phyloP scores from a whole-genome alignment of 768 basidiomycete genomes.

The Pholiota molesta region DNA sequence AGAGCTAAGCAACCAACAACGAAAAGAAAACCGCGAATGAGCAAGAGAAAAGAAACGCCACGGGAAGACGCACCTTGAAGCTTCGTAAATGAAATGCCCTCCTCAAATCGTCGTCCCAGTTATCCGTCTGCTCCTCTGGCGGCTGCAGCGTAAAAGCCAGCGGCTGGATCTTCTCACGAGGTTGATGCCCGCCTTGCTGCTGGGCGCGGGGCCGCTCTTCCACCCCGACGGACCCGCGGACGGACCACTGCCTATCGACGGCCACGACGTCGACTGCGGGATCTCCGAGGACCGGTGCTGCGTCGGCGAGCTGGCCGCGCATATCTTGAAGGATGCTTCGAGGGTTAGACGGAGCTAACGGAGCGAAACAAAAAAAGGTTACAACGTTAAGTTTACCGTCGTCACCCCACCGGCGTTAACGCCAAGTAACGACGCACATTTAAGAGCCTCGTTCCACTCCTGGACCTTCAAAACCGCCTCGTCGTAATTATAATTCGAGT shows the following conservation, averaged over 20 bases:
- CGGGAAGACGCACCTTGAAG: slow-evolving; percentile 53
- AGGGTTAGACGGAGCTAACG: slow-evolving; percentile 71
- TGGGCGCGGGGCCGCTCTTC: slow-evolving; percentile 36
- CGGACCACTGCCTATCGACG: slow-evolving; percentile 29
- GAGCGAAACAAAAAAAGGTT: not conserved
- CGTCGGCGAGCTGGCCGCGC: slow-evolving; percentile 45
- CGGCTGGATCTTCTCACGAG: slow-evolving; percentile 62
- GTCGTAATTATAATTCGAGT: slow-evolving; percentile 89
- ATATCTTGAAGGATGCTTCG: slow-evolving; percentile 64
- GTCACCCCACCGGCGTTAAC: not conserved
- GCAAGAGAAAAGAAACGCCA: not conserved
- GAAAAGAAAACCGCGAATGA: too few relatives aligned
- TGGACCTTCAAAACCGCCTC: slow-evolving; percentile 95
- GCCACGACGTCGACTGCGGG: slow-evolving; percentile 31
- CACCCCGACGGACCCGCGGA: slow-evolving; percentile 34
- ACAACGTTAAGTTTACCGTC: not conserved
- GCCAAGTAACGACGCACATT: slow-evolving; percentile 56
- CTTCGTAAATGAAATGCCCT: slow-evolving; percentile 87
- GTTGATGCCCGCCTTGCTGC: slow-evolving; percentile 39
- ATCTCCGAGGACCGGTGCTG: slow-evolving; percentile 44
- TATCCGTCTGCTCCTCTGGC: slow-evolving; percentile 88
- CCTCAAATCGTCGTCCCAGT: slow-evolving; percentile 99
- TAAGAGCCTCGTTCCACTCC: slow-evolving; percentile 98
- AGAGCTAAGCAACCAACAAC: slow-evolving; percentile 45
- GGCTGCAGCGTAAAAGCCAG: slow-evolving; percentile 67